phyloP scores from a whole-genome alignment of 495 filamentous ascomycete genomes.

The Neurospora sublineolata region DNA sequence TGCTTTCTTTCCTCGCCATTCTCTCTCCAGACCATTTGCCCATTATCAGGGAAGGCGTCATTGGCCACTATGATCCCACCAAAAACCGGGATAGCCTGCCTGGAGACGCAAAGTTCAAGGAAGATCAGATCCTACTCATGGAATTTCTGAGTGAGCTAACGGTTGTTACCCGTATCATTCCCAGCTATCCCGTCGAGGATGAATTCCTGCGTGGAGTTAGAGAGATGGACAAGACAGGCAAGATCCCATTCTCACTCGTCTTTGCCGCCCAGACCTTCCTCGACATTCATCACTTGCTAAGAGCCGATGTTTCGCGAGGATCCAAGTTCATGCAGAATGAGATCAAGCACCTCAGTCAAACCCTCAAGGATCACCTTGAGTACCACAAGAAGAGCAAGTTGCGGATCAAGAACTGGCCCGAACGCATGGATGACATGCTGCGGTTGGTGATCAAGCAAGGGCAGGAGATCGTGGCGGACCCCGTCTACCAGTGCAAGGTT shows the following conservation, averaged over 20 bases:
- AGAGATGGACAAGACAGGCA: conserved; percentile 11
- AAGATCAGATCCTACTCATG: conserved; percentile 22
- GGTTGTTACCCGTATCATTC: conserved; percentile 4
- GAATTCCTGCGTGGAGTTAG: conserved; percentile 27
- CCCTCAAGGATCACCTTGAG: conserved; percentile 19
- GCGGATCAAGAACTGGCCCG: conserved; percentile 21
- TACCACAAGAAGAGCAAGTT: conserved; percentile 23
- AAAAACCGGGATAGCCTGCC: conserved; percentile 19
- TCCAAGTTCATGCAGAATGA: conserved; percentile 10
- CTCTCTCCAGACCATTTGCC: conserved; percentile 12
- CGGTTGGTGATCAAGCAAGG: conserved; percentile 8
- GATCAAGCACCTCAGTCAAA: conserved; percentile 10
- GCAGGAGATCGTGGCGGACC: conserved; percentile 12
- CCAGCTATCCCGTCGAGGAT: conserved; percentile 20
- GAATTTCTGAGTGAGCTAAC: conserved; percentile 22
- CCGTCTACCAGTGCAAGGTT: not conserved
- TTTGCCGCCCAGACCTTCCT: conserved; percentile 32
- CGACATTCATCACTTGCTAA: conserved; percentile 26
- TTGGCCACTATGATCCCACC: conserved; percentile 20
- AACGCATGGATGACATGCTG: conserved; percentile 16
- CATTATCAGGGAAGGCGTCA: conserved; percentile 18
- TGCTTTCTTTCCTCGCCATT: conserved; percentile 13
- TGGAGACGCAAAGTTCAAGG: conserved; percentile 17
- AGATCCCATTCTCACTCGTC: conserved; percentile 20
- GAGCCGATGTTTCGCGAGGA: conserved; percentile 2